Conservation (phyloP, 108 stramenopile species). For the Skeletonema potamos region DNA sequence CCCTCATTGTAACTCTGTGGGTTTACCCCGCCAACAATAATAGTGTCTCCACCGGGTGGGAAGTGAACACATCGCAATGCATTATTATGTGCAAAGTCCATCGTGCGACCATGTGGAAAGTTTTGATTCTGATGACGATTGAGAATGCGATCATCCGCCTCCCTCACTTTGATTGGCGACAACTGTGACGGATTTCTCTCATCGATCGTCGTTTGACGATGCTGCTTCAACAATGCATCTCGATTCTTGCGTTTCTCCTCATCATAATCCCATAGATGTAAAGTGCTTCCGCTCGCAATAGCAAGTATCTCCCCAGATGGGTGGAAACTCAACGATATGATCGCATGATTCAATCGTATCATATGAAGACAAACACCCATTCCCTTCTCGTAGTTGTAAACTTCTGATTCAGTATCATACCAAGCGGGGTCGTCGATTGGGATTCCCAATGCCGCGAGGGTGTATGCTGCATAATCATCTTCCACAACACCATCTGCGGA, state of each 20-base stretch:
- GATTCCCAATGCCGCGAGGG: conserved; percentile 28
- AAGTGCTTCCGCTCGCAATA: conserved; percentile 82
- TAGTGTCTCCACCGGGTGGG: conserved; percentile 70
- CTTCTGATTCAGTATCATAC: conserved; percentile 38
- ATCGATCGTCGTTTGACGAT: neutral
- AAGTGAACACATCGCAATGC: conserved; percentile 92
- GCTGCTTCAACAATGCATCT: neutral
- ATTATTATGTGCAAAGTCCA: conserved; percentile 32
- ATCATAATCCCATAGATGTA: conserved; percentile 94
- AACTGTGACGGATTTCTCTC: neutral
- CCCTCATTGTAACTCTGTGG: conserved; percentile 36
- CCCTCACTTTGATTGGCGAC: conserved; percentile 5
- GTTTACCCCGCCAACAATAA: conserved; percentile 93
- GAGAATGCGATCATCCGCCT: conserved; percentile 26
- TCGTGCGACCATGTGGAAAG: conserved; percentile 36
- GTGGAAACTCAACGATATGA: conserved; percentile 95
- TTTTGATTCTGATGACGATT: conserved; percentile 20
- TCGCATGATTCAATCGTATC: conserved; percentile 84
- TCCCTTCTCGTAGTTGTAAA: conserved; percentile 46
- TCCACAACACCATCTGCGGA: conserved; percentile 10
- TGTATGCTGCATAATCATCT: conserved; percentile 33
- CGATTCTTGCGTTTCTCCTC: conserved; percentile 32
- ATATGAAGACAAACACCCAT: conserved; percentile 69
- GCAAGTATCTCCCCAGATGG: conserved; percentile 87
- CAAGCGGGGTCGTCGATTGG: conserved; percentile 46